phyloP scores from a whole-genome alignment of 2,329 filamentous ascomycete species.

The Cercospora berteroae region DNA sequence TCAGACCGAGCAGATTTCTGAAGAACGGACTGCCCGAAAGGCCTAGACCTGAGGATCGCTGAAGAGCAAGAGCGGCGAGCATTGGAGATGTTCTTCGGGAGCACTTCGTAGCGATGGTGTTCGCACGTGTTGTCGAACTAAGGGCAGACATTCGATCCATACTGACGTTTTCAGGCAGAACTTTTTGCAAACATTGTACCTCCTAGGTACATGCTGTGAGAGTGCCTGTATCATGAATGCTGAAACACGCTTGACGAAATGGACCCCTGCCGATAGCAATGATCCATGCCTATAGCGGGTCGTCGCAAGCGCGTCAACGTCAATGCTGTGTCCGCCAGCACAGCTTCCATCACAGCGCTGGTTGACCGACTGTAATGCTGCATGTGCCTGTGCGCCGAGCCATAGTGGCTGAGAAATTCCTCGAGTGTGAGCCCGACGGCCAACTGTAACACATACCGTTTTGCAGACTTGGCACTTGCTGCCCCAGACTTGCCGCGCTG shows the following conservation, averaged over 20 bases:
- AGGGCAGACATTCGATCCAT: neutral
- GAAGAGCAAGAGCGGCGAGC: conserved; percentile 1
- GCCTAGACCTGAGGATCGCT: conserved; percentile 1
- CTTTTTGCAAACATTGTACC: conserved; percentile 8
- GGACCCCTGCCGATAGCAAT: conserved; percentile 16
- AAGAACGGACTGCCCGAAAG: neutral
- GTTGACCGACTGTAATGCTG: conserved; percentile 7
- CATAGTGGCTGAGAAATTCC: conserved; percentile 2
- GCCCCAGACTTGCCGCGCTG: neutral
- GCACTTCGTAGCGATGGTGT: conserved; percentile 8
- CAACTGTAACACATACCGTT: conserved; percentile 9
- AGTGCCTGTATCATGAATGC: conserved; percentile 21
- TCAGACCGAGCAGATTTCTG: neutral
- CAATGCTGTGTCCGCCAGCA: conserved; percentile 21
- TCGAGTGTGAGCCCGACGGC: conserved; percentile 1
- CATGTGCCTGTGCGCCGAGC: neutral
- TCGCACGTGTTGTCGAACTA: conserved; percentile 2
- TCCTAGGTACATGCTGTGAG: conserved; percentile 19
- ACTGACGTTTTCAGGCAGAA: conserved; percentile 14
- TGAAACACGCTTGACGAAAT: conserved; percentile 22
- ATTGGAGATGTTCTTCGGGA: conserved; percentile 6
- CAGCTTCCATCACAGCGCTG: conserved; percentile 8
- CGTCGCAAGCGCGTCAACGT: conserved; percentile 17
- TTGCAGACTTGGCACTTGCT: conserved; percentile 8
- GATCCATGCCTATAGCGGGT: conserved; percentile 17